These are phyloP conservation scores for Cladosporium sphaerospermum DNA, from an alignment of 2,329 filamentous ascomycete genomes.

Conservation along the genomic window DNA sequence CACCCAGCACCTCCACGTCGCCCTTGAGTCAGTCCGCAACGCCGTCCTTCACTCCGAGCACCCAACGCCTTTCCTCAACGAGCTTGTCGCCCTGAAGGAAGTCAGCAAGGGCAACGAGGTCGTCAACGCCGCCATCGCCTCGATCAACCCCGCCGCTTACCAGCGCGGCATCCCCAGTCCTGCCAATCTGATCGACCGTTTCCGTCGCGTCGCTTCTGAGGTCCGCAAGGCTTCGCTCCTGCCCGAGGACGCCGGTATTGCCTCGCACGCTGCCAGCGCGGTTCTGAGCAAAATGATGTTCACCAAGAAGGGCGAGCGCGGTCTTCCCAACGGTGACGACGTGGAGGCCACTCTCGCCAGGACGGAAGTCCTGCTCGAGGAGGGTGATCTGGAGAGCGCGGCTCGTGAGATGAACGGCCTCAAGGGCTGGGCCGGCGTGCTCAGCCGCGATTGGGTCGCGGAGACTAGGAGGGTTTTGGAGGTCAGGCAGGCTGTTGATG, in stretches of 20 bases:
- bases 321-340: conserved; percentile 74
- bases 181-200: conserved; percentile 85
- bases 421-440: conserved; percentile 87
- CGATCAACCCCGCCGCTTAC: conserved; percentile 89
- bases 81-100: conserved; percentile 91
- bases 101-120: conserved; percentile 71
- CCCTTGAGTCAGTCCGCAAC: conserved; percentile 84
- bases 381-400: conserved; percentile 85
- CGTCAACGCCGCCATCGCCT: conserved; percentile 89
- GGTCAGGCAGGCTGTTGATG: conserved; percentile 92
- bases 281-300: conserved; percentile 91
- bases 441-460: conserved; percentile 87
- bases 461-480: conserved; percentile 90
- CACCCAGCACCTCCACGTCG: conserved; percentile 93
- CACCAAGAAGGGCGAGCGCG: conserved; percentile 63
- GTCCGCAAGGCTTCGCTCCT: conserved; percentile 91
- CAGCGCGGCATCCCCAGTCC: conserved; percentile 82
- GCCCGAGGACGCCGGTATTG: conserved; percentile 88
- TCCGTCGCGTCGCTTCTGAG: conserved; percentile 85
- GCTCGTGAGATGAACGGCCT: conserved; percentile 93
- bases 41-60: conserved; percentile 68
- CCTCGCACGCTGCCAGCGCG: conserved; percentile 85
- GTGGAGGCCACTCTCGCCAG: conserved; percentile 89
- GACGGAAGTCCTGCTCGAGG: conserved; percentile 84
- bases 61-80: conserved; percentile 76